A percentile compares a stretch with the other conserved stretches of the same genome.
These are phyloP conservation scores for Aegilops sharonensis DNA, from an alignment of 176 grass and related monocot genomes.

Conservation along the genomic window DNA sequence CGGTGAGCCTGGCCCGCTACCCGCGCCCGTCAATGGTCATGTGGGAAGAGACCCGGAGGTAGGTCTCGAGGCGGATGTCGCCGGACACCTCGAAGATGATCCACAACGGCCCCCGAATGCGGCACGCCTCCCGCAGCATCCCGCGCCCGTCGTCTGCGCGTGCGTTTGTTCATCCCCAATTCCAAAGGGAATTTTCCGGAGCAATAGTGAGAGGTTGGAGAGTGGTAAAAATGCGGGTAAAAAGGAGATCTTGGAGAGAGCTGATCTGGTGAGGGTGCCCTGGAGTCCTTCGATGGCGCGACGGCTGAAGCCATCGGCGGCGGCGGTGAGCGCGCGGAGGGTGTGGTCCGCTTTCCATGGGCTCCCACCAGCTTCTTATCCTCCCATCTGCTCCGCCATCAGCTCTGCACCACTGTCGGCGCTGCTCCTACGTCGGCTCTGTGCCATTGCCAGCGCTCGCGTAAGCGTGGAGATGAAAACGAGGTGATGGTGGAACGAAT, in stretches of 20 bases:
- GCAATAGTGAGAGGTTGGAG: slow-evolving; percentile 1
- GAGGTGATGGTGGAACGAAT: too few species aligned
- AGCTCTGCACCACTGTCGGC: too few species aligned
- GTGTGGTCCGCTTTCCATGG: not conserved
- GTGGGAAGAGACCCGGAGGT: slow-evolving; percentile 65
- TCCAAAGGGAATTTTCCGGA: not conserved
- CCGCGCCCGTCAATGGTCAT: slow-evolving; percentile 78
- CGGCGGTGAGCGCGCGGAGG: not conserved
- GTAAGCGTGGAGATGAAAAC: too few species aligned
- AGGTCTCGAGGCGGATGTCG: slow-evolving; percentile 47
- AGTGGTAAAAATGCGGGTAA: too few species aligned
- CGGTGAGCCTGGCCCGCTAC: slow-evolving; percentile 48
- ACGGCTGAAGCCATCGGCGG: slow-evolving; percentile 34
- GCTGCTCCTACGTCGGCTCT: too few species aligned
- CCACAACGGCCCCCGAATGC: slow-evolving; percentile 49
- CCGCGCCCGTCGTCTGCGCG: too few species aligned
- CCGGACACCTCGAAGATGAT: slow-evolving; percentile 68
- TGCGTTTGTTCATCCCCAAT: not conserved
- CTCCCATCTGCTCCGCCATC: too few species aligned
- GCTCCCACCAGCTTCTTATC: too few species aligned
- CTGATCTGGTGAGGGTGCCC: slow-evolving; percentile 42
- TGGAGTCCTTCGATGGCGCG: slow-evolving; percentile 45
- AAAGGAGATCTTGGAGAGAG: too few species aligned
- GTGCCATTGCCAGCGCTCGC: too few species aligned
- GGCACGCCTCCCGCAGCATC: slow-evolving; percentile 51